A percentile compares a stretch with the other conserved stretches of the same genome.
Conservation (phyloP, 805 yeast genomes). For the Candida coleopterorum region DNA sequence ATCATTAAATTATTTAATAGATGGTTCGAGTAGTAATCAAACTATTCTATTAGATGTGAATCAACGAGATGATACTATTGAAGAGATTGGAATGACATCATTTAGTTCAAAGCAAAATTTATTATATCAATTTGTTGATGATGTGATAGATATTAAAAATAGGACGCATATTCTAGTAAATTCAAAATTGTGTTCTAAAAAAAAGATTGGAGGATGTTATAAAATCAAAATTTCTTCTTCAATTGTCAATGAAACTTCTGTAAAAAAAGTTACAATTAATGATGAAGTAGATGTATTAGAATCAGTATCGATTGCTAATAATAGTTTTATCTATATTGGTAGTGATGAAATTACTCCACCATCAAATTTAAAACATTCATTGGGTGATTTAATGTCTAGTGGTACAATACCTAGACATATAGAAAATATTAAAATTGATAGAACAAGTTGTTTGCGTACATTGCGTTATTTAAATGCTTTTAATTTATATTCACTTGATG, state of each 20-base stretch:
- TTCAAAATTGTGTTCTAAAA: constrained; percentile 54
- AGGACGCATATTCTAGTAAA: constrained; percentile 34
- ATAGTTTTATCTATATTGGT: constrained; percentile 59
- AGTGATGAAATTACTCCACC: constrained; percentile 64
- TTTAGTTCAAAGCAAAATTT: constrained; percentile 33
- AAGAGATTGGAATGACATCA: constrained; percentile 18
- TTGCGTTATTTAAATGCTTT: constrained; percentile 51
- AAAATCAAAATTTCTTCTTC: constrained; percentile 31
- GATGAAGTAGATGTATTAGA: constrained; percentile 47
- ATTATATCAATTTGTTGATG: constrained; percentile 62
- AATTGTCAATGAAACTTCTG: constrained; percentile 3
- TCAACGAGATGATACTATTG: constrained; percentile 30
- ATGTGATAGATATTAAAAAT: constrained; percentile 28
- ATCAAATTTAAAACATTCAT: constrained; percentile 53
- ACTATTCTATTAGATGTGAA: constrained; percentile 55
- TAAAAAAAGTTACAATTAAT: constrained; percentile 46
- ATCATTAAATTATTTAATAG: constrained; percentile 50
- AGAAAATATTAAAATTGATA: constrained; percentile 29
- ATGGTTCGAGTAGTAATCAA: constrained; percentile 45
- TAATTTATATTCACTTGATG: constrained; percentile 47
- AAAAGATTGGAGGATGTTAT: constrained; percentile 57
- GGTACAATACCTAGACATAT: constrained; percentile 24
- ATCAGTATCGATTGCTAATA: constrained; percentile 50
- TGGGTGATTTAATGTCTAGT: constrained; percentile 43
- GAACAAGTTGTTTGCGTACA: constrained; percentile 55